A percentile compares a stretch with the other conserved stretches of the same genome.
phyloP scores from a whole-genome alignment of 1,284 basidiomycete species.

The Ustilago bromivora region DNA sequence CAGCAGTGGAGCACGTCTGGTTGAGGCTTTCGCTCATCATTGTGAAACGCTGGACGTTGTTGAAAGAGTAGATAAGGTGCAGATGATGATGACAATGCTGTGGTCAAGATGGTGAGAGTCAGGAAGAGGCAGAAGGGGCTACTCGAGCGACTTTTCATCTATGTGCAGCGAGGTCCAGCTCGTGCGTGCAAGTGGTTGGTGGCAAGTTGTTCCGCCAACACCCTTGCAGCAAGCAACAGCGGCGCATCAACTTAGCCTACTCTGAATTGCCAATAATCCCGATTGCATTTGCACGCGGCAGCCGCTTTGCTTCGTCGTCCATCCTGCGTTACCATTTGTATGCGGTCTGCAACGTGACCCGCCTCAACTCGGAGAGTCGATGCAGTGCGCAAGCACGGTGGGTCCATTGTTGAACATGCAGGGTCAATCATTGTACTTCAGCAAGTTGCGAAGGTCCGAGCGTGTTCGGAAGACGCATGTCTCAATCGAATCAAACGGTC shows the following conservation, averaged over 20 bases:
- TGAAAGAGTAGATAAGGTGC: neutral
- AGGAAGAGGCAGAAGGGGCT: neutral
- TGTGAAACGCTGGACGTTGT: neutral
- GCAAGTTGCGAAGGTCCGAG: conserved; percentile 3
- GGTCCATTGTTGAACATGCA: conserved; percentile 1
- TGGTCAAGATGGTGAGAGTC: neutral
- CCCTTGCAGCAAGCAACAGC: neutral
- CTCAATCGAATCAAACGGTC: neutral
- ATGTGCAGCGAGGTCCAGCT: neutral
- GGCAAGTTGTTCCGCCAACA: neutral
- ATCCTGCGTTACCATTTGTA: conserved; percentile 2
- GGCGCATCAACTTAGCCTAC: neutral
- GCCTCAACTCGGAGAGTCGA: neutral
- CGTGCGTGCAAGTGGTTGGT: neutral
- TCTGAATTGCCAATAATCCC: neutral
- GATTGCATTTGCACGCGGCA: neutral
- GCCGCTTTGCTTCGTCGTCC: neutral
- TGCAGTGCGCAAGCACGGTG: neutral
- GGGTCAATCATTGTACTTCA: neutral
- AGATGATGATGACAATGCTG: neutral
- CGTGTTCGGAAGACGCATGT: neutral
- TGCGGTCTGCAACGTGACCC: conserved; percentile 2
- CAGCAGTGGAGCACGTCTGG: neutral
- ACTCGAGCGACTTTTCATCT: neutral
- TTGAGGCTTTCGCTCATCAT: conserved; percentile 5